Percentiles rank a stretch among this genome's conserved stretches.
These are phyloP conservation scores for Antitrichia curtipendula DNA, from an alignment of 225 moss, liverwort and hornwort species.

Conservation along the genomic window DNA sequence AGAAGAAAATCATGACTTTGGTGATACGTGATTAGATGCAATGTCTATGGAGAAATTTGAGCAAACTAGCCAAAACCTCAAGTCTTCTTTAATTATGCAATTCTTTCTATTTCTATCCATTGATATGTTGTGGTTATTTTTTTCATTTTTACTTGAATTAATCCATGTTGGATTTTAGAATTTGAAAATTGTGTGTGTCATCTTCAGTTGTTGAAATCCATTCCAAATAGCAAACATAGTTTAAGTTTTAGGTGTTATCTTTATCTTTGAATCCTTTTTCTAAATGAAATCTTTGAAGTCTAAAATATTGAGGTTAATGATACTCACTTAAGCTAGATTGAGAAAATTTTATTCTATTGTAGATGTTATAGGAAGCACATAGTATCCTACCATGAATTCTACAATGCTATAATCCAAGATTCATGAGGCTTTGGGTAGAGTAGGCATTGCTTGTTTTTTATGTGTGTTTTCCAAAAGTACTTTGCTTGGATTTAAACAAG, in stretches of 20 bases:
- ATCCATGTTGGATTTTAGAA: neutral
- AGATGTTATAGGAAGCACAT: neutral
- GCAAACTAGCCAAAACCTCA: neutral
- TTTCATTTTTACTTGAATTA: no score
- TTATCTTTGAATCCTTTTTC: neutral
- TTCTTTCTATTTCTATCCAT: neutral
- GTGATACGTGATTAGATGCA: neutral
- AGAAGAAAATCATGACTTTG: neutral
- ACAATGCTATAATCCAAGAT: neutral
- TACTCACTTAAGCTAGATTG: neutral
- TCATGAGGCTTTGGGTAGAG: fast-evolving
- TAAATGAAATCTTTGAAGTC: neutral
- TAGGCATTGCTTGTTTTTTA: neutral
- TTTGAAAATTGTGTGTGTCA: neutral
- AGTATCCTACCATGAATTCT: neutral
- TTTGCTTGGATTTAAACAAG: neutral
- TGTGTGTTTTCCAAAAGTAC: neutral
- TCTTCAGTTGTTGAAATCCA: no score
- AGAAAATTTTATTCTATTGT: neutral
- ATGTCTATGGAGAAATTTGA: neutral
- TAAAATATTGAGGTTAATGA: neutral
- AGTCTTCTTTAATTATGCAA: fast-evolving
- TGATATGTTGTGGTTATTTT: neutral
- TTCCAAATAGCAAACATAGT: neutral
- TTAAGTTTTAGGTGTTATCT: neutral